A percentile compares a stretch with the other conserved stretches of the same genome.
phyloP scores from a whole-genome alignment of 2,329 filamentous ascomycete species.

The Exophiala mesophila region DNA sequence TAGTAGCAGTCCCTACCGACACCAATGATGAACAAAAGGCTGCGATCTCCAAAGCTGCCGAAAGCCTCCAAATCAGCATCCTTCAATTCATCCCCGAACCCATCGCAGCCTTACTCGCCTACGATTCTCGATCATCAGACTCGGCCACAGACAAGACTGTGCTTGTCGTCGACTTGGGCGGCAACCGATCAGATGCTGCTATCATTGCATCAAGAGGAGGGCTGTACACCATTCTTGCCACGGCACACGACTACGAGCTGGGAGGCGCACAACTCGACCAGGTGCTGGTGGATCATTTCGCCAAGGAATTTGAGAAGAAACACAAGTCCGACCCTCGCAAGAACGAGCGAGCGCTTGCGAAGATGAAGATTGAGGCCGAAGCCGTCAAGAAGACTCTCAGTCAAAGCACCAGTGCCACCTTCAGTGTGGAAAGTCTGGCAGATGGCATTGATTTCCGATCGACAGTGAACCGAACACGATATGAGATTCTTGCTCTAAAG shows the following conservation, averaged over 20 bases:
- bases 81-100: conserved; percentile 92
- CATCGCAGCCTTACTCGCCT: conserved; percentile 79
- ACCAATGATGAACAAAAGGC: conserved; percentile 82
- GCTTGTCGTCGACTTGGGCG: conserved; percentile 87
- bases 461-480: conserved; percentile 88
- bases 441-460: conserved; percentile 87
- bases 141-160: conserved; percentile 77
- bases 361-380: conserved; percentile 88
- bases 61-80: conserved; percentile 76
- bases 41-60: conserved; percentile 71
- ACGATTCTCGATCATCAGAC: conserved; percentile 77
- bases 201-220: conserved; percentile 87
- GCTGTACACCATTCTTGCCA: conserved; percentile 93
- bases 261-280: conserved; percentile 81
- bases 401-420: conserved; percentile 79
- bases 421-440: conserved; percentile 86
- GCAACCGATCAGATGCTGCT: conserved; percentile 85
- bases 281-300: conserved; percentile 89
- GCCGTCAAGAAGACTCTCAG: conserved; percentile 87
- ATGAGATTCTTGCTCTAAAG: conserved; percentile 82
- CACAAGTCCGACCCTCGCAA: conserved; percentile 81
- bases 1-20: conserved; percentile 91
- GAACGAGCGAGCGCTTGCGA: conserved; percentile 76
- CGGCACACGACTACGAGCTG: conserved; percentile 92
- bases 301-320: conserved; percentile 99